Base-by-base conservation (phyloP, 2,329 filamentous ascomycete species). In the Talaromyces sp. region DNA sequence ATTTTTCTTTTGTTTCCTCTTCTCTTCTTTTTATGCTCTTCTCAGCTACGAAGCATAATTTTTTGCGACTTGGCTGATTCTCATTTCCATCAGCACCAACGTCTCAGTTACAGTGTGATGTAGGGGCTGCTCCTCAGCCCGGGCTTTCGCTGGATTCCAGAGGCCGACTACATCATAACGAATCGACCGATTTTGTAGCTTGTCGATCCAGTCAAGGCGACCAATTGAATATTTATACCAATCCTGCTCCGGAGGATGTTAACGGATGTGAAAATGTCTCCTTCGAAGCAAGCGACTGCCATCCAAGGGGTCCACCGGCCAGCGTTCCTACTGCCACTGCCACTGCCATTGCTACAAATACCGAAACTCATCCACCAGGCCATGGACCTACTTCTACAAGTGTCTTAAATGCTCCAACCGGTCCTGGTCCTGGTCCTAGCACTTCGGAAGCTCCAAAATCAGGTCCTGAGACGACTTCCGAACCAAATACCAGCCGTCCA, bases 41-140 rank as follows among this genome's bases (percentile, higher is more conserved):
- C 65, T 65, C 32, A 66, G 69, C 55, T 68, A 14, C 8, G 60
- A 51, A 60, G 57, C 3, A 62, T n/a, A 2, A 35, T 35, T 35
- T 57, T 26, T 53, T 24, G 43, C 19, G 9, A 66, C 35, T 62
- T 46, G 32, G 46, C 53, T 61, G 12, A 46, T 32, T 17, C 29
- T 29, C 17, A 50, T 29, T 51, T 41, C 11, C 27, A 43, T 54
- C 63, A 83, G 80, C 80, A 46, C 80, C 82, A 0, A 85, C 84
- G 1, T 80, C 78, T 29, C 82, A 86, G 54, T 82, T 85, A 61
- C 85, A 88, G 68, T 88, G 87, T 66, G 86, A 89, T 64, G 64
- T 67, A 21, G 81, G 82, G 53, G 81, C 81, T 12, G 64, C 67
- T 14, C 80, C 83, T 10, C 79, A 77, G 24, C 68, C 77, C 32